Base-by-base conservation (phyloP, 2,329 filamentous ascomycete species). In the Mariannaea sp. region DNA sequence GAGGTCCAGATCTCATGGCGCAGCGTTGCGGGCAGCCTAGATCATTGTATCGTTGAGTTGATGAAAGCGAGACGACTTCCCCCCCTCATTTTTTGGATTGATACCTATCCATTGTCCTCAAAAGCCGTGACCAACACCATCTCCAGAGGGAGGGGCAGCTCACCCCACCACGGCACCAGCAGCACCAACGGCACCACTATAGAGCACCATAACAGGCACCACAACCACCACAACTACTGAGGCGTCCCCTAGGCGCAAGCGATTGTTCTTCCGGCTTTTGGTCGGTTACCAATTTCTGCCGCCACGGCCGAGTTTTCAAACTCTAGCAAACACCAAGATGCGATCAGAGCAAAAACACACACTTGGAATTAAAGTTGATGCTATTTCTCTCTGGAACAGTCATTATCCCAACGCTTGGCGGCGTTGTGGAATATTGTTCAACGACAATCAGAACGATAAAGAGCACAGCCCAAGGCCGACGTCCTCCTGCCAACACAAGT, bases 1-100 rank as follows among this genome's bases (percentile, higher is more conserved):
- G 58, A 58, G 62, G 56, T 62, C 59, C 65, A 39, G 57, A 49
- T 68, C 56, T 70, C 69, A 71, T 71, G 45, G 62, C 67, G 60
- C 56, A 59, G 53, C 58, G 57, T 39, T 42, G 47, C 54, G 55
- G 55, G 35, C 35, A 57, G 44, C 54, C 60, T 61, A 60, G 61
- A 44, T 47, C 52, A 45, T 60, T 64, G 65, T 55, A 48, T 55
- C 42, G 44, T 42, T 51, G 49, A 53, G 30, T 32, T 32, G 29
- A 58, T 50, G 45, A 46, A 60, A 49, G 36, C 29, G 26, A 30
- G 30, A 26, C 38, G 35, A 19, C 7, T 13, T 16, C 14, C 7
- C 35, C 53, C 53, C 51, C 50, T 58, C 53, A 49, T 62, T 48
- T 50, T 55, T 52, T 61, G 64, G 57, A 20, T 39, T 39, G 17